Conservation (phyloP, 768 basidiomycete species). For the Podaxis sp. region DNA sequence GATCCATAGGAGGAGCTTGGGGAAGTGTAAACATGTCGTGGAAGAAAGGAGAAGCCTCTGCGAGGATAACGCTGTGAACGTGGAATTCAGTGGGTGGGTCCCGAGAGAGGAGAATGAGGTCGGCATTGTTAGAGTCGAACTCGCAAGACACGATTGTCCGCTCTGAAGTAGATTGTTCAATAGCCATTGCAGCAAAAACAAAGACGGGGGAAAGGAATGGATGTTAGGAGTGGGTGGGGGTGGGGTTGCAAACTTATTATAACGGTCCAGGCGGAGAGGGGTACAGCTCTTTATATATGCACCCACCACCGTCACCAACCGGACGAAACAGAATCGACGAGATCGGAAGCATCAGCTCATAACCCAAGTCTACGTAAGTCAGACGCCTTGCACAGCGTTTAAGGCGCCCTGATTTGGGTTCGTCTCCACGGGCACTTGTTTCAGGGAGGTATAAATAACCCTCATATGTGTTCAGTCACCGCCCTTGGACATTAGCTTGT, state of each 20-base stretch:
- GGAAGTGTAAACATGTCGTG: slow-evolving; percentile 67
- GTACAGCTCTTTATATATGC: slow-evolving; percentile 2
- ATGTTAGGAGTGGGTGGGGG: neutral
- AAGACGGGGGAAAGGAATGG: neutral
- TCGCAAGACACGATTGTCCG: slow-evolving; percentile 9
- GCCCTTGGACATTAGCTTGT: neutral
- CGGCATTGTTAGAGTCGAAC: slow-evolving; percentile 42
- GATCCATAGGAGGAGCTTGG: slow-evolving; percentile 34
- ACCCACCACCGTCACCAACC: neutral
- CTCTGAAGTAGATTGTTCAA: slow-evolving; percentile 1
- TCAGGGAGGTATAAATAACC: slow-evolving; percentile 1
- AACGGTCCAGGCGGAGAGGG: neutral
- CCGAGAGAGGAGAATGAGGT: slow-evolving; percentile 50
- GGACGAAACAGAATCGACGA: neutral
- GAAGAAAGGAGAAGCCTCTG: slow-evolving; percentile 68
- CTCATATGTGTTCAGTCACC: neutral
- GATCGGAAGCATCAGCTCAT: slow-evolving; percentile 1
- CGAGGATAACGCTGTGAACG: slow-evolving; percentile 62
- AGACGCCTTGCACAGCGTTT: neutral
- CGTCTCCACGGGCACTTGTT: slow-evolving; percentile 3
- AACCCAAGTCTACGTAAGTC: neutral
- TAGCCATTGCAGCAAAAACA: neutral
- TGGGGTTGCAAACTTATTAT: neutral
- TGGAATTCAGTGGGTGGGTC: slow-evolving; percentile 47
- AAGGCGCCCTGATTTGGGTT: slow-evolving; percentile 1